Percentiles rank a stretch among this genome's conserved stretches.
Conservation (phyloP, 441 rosid genomes). For the Erysimum pusillum region DNA sequence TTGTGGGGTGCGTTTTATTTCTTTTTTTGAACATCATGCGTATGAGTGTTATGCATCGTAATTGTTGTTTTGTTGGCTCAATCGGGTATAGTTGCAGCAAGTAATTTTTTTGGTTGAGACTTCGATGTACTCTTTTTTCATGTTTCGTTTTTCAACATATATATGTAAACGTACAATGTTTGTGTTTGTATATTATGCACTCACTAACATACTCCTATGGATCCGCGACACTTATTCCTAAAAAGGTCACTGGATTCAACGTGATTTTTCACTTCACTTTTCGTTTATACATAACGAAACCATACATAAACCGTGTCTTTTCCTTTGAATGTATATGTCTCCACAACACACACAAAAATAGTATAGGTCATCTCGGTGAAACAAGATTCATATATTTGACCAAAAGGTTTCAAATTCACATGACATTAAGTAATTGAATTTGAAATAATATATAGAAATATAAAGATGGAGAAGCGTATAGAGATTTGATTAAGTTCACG, state of each 20-base stretch:
- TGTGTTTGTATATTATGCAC: not conserved
- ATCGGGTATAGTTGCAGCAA: conserved; percentile 3
- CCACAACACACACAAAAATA: conserved; percentile 13
- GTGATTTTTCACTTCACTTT: conserved; percentile 5
- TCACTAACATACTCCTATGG: conserved; percentile 9
- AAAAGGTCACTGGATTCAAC: not conserved
- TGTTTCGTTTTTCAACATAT: not conserved
- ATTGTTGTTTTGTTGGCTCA: not conserved
- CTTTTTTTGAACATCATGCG: no score
- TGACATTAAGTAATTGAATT: not conserved
- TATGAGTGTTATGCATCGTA: not conserved
- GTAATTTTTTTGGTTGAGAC: not conserved
- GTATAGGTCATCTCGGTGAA: conserved; percentile 5
- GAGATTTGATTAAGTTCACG: conserved; percentile 49
- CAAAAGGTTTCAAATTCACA: not conserved
- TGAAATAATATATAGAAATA: conserved; percentile 22
- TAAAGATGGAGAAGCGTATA: conserved; percentile 21
- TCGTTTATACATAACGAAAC: not conserved
- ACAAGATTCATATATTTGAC: not conserved
- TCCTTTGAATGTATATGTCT: not conserved
- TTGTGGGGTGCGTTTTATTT: not conserved
- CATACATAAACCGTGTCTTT: conserved; percentile 1
- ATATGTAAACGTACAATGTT: no score
- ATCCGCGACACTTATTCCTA: conserved; percentile 9
- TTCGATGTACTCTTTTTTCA: conserved; percentile 12